A percentile compares a stretch with the other conserved stretches of the same genome.
phyloP scores from a whole-genome alignment of 441 rosid species.

The Adansonia madagascariensis region DNA sequence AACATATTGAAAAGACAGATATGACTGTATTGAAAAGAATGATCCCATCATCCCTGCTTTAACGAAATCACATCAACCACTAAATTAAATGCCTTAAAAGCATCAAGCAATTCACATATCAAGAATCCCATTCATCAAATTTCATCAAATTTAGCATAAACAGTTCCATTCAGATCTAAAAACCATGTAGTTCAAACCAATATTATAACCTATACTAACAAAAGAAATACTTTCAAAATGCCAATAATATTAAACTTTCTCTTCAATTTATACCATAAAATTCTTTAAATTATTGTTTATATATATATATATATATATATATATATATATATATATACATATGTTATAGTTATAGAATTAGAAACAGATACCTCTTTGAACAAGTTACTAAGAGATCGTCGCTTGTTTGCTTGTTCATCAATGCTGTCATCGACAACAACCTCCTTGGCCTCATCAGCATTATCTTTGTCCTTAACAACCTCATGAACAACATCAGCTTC shows the following conservation, averaged over 20 bases:
- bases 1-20: background rate
- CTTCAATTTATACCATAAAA: background rate
- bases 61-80: conserved; percentile 8
- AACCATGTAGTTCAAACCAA: conserved; percentile 10
- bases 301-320: too few species aligned
- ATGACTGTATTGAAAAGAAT: background rate
- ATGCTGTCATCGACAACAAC: conserved; percentile 25
- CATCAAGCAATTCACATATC: too few species aligned
- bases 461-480: conserved; percentile 35
- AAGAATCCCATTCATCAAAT: background rate
- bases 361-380: conserved; percentile 52
- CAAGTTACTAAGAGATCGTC: conserved; percentile 65
- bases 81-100: background rate
- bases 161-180: conserved; percentile 20
- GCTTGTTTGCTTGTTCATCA: conserved; percentile 40
- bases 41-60: conserved; percentile 2
- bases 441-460: conserved; percentile 20
- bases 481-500: conserved; percentile 34
- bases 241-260: background rate
- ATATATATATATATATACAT: background rate
- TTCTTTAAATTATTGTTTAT: too few species aligned
- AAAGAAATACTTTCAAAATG: background rate
- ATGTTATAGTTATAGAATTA: conserved; percentile 3
- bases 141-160: background rate
- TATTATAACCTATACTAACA: background rate